These are phyloP conservation scores for Heliosperma pusillum DNA, from an alignment of 148 eudicot genomes.

Conservation along the genomic window DNA sequence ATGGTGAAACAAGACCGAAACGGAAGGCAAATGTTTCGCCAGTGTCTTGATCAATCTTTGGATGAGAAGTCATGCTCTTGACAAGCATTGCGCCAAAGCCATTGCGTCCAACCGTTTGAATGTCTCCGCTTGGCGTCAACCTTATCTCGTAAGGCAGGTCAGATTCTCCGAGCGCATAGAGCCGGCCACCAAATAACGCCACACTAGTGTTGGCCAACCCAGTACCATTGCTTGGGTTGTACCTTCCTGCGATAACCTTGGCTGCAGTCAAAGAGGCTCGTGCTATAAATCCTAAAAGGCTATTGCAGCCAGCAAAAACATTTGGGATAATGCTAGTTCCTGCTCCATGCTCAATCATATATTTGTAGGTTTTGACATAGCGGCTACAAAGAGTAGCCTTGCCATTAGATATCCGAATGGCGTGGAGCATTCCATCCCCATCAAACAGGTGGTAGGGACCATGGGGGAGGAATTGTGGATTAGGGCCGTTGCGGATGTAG, in stretches of 20 bases:
- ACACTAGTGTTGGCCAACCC: slow-evolving; percentile 62
- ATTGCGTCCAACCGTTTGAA: slow-evolving; percentile 46
- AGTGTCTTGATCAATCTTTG: slow-evolving; percentile 45
- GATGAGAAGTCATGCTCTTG: slow-evolving; percentile 71
- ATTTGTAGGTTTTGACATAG: slow-evolving; percentile 60
- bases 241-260: slow-evolving; percentile 37
- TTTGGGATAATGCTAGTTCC: slow-evolving; percentile 46
- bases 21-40: slow-evolving; percentile 51
- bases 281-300: slow-evolving; percentile 43
- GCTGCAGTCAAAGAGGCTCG: slow-evolving; percentile 35
- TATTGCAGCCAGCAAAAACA: slow-evolving; percentile 52
- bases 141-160: slow-evolving; percentile 63
- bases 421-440: slow-evolving; percentile 84
- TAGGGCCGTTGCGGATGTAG: slow-evolving; percentile 82
- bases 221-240: slow-evolving; percentile 37
- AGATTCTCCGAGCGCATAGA: slow-evolving; percentile 58
- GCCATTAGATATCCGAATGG: slow-evolving; percentile 46
- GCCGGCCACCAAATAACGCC: slow-evolving; percentile 35
- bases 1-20: slow-evolving; percentile 38
- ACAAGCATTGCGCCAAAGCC: slow-evolving; percentile 39
- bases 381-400: slow-evolving; percentile 66
- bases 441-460: slow-evolving; percentile 81
- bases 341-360: slow-evolving; percentile 28
- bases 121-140: slow-evolving; percentile 41
- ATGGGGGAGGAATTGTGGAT: slow-evolving; percentile 67